Evolutionary conservation across 2,329 filamentous ascomycete species (phyloP), one percentile per base, ranked within the genome.

Genomic region (Aspergillus sclerotialis): DNA sequence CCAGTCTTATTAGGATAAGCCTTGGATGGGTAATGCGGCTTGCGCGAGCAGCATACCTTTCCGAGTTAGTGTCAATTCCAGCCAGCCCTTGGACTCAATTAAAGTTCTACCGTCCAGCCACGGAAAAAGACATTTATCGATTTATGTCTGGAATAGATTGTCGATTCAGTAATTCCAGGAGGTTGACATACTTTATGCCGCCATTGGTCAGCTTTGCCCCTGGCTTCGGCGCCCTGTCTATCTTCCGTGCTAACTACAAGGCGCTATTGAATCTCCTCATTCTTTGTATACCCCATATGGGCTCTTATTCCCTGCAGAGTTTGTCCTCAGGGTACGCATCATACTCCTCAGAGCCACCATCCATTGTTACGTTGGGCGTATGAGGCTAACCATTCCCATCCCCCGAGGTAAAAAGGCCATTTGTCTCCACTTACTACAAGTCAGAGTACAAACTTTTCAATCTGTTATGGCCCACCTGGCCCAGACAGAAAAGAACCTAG

Each of bases 1-100:
- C 77, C 41, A 74, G 69, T 40, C 60, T 77, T 39, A 64, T 78
- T 49, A 74, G 71, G 27, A 75, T 77, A 58, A 75, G 70, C 39
- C 55, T 78, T 36, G 48, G 75, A 71, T 66, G 73, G 69, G 63
- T 78, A 35, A 70, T 79, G 57, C 68, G 73, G 37, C 73, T 78
- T 62, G 73, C 75, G 25, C 67, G 73, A 48, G 74, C 78, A 48
- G 75, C 79, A 52, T 78, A 78, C 51, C 64, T 76, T 16, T 78
- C 74, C 49, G 70, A 76, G 72, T 77, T 49, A 53, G 54, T 53
- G 30, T 33, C 35, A 30, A 16, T 25, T 12, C 13, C 33, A 14
- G 13, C 33, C 21, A 19, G 33, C 17, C 10, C 23, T 27, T 32
- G 12, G 18, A 21, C 17, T 27, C 10, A 7, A 19, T 19, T 21